These are phyloP conservation scores for Phanerodontia chrysosporium DNA, from an alignment of 768 basidiomycete genomes.

Conservation along the genomic window DNA sequence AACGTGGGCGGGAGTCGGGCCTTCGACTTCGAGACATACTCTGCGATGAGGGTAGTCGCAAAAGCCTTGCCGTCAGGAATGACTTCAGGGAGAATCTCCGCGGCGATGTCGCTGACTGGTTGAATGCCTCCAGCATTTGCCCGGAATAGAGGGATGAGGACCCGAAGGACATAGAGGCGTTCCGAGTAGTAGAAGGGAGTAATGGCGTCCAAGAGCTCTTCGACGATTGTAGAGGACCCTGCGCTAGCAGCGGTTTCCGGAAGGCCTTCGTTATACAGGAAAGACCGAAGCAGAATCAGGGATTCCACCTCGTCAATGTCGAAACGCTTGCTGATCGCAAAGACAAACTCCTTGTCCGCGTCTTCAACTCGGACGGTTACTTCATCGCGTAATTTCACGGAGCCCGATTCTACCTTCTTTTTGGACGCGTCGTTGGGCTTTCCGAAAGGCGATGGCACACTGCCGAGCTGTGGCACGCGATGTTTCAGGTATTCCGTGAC, in stretches of 20 bases:
- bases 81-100: constrained; percentile 51
- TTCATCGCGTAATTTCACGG: constrained; percentile 65
- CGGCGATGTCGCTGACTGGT: constrained; percentile 49
- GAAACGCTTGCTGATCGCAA: constrained; percentile 69
- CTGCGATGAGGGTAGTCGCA: constrained; percentile 51
- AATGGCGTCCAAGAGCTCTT: constrained; percentile 64
- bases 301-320: constrained; percentile 81
- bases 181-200: constrained; percentile 83
- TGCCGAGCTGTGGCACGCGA: constrained; percentile 53
- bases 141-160: constrained; percentile 72
- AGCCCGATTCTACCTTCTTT: constrained; percentile 61
- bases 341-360: constrained; percentile 63
- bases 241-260: constrained; percentile 44
- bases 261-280: constrained; percentile 73
- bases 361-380: constrained; percentile 59
- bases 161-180: constrained; percentile 62
- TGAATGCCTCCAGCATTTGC: constrained; percentile 57
- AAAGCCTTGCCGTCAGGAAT: constrained; percentile 65
- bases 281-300: constrained; percentile 68
- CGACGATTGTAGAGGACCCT: constrained; percentile 38
- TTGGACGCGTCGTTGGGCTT: constrained; percentile 64
- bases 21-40: constrained; percentile 54
- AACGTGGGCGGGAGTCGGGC: constrained; percentile 43
- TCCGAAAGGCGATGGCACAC: constrained; percentile 62
- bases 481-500: constrained; percentile 53